phyloP scores from a whole-genome alignment of 73 alveolate species.

The Paramecium pentaurelia region DNA sequence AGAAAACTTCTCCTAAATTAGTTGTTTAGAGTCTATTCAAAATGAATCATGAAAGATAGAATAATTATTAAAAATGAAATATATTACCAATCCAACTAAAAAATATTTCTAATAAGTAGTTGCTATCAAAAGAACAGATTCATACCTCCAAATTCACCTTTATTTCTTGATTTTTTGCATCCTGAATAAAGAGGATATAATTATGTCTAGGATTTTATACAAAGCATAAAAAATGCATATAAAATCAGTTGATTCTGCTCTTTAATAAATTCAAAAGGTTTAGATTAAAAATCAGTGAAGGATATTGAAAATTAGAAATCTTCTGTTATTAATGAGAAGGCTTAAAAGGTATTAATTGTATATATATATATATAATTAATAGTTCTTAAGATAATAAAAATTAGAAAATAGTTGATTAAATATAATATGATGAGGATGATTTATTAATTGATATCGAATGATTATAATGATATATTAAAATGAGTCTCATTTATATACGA shows the following conservation, averaged over 20 bases:
- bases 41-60: constrained; percentile 66
- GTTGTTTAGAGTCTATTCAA: constrained; percentile 74
- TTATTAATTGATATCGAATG: constrained; percentile 83
- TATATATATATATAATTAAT: constrained; percentile 11
- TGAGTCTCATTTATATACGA: not conserved
- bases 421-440: constrained; percentile 58
- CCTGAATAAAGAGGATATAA: constrained; percentile 85
- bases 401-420: constrained; percentile 3
- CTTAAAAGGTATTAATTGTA: constrained; percentile 63
- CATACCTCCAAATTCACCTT: constrained; percentile 82
- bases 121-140: constrained; percentile 74
- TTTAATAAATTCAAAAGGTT: constrained; percentile 82
- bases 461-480: not conserved
- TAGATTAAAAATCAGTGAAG: constrained; percentile 68
- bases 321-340: constrained; percentile 70
- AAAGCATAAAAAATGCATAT: constrained; percentile 65
- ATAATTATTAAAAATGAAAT: constrained; percentile 79
- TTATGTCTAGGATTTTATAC: constrained; percentile 69
- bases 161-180: constrained; percentile 72
- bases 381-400: constrained; percentile 59
- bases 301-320: constrained; percentile 75
- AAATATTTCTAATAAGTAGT: constrained; percentile 88
- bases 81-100: constrained; percentile 88
- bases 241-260: constrained; percentile 78
- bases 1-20: constrained; percentile 81